phyloP scores from a whole-genome alignment of 2,329 filamentous ascomycete genomes.

The Curvularia sp. region DNA sequence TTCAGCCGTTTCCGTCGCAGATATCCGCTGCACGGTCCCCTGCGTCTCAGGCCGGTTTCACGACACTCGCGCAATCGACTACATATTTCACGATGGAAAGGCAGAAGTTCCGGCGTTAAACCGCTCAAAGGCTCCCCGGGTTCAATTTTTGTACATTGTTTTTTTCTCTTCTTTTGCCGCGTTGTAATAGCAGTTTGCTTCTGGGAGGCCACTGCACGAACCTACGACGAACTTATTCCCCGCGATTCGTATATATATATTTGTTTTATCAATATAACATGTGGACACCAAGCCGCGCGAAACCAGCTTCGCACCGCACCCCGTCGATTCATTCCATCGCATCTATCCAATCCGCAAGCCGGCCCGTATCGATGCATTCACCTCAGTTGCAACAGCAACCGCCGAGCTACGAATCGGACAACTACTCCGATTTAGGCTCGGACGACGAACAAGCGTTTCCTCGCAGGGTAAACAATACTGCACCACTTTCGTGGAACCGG shows the following conservation, averaged over 20 bases:
- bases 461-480: slow-evolving; percentile 29
- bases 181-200: slow-evolving; percentile 1
- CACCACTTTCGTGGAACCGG: slow-evolving; percentile 33
- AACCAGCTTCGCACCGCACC: slow-evolving; percentile 42
- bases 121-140: slow-evolving; percentile 1
- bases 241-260: not conserved
- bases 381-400: slow-evolving; percentile 33
- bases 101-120: not conserved
- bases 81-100: slow-evolving; percentile 11
- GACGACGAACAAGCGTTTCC: slow-evolving; percentile 33
- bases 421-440: slow-evolving; percentile 39
- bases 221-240: not conserved
- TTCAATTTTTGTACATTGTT: not conserved
- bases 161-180: not conserved
- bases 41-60: slow-evolving; percentile 48
- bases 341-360: slow-evolving; percentile 3
- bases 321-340: slow-evolving; percentile 40
- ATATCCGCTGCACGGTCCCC: slow-evolving; percentile 25
- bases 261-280: slow-evolving; percentile 29
- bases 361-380: slow-evolving; percentile 23
- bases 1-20: slow-evolving; percentile 31
- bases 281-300: slow-evolving; percentile 44
- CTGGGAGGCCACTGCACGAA: slow-evolving; percentile 2
- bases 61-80: slow-evolving; percentile 21
- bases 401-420: slow-evolving; percentile 44